phyloP scores from a whole-genome alignment of 805 yeast genomes.

The Cephaloascus fragrans region DNA sequence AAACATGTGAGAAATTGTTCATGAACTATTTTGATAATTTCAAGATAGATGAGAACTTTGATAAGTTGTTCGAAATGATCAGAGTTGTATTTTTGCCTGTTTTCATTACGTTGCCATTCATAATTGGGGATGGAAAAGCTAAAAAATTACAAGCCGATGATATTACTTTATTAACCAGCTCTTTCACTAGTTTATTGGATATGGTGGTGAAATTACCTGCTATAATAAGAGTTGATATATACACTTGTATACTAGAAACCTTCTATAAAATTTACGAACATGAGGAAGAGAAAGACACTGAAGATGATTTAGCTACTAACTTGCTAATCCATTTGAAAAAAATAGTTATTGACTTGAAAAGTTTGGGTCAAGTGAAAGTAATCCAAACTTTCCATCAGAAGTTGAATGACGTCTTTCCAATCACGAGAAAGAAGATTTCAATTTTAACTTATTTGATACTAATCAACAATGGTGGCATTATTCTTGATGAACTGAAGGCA shows the following conservation, averaged over 20 bases:
- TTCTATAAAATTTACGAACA: constrained; percentile 46
- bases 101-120: constrained; percentile 48
- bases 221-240: constrained; percentile 59
- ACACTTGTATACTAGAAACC: constrained; percentile 57
- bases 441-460: constrained; percentile 23
- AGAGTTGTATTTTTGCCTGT: constrained; percentile 61
- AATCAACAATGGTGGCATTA: constrained; percentile 23
- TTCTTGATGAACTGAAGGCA: constrained; percentile 15
- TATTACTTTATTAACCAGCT: constrained; percentile 33
- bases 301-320: constrained; percentile 23
- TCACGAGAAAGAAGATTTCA: constrained; percentile 11
- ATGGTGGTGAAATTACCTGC: constrained; percentile 61
- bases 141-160: constrained; percentile 16
- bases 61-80: constrained; percentile 73
- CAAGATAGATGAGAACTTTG: constrained; percentile 47
- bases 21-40: constrained; percentile 30
- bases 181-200: constrained; percentile 42
- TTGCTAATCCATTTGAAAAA: constrained; percentile 33
- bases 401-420: constrained; percentile 11
- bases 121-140: constrained; percentile 34
- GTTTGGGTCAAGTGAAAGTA: constrained; percentile 9
- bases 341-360: constrained; percentile 14
- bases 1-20: constrained; percentile 51
- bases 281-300: constrained; percentile 18
- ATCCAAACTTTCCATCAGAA: constrained; percentile 16